These are phyloP conservation scores for Aspergillus sp. DNA, from an alignment of 2,329 filamentous ascomycete species.

Conservation along the genomic window DNA sequence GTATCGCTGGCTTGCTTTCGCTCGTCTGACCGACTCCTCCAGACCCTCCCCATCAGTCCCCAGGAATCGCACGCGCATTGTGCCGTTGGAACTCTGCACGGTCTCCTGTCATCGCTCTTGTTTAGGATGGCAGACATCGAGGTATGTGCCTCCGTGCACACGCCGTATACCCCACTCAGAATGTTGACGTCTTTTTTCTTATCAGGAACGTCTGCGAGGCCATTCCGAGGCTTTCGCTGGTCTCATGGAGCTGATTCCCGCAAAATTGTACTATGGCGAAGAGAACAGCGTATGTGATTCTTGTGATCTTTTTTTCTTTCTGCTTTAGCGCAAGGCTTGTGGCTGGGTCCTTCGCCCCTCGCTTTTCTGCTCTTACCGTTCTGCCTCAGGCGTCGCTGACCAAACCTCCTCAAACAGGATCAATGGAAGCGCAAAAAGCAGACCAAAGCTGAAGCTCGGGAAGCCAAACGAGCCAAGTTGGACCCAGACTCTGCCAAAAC, in stretches of 20 bases:
- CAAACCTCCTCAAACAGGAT: conserved; percentile 55
- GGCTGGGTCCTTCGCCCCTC: neutral
- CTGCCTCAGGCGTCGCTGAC: conserved; percentile 14
- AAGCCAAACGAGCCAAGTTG: conserved; percentile 82
- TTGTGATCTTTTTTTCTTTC: conserved; percentile 12
- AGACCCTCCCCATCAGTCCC: conserved; percentile 7
- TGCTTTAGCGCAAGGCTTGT: conserved; percentile 3
- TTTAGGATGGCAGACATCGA: conserved; percentile 38
- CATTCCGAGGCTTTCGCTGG: conserved; percentile 78
- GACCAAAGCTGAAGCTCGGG: conserved; percentile 80
- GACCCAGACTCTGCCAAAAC: conserved; percentile 88
- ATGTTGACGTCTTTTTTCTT: conserved; percentile 24
- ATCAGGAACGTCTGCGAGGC: conserved; percentile 48
- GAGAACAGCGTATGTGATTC: conserved; percentile 70
- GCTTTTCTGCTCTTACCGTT: conserved; percentile 14
- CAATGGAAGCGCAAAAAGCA: conserved; percentile 97
- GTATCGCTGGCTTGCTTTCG: conserved; percentile 21
- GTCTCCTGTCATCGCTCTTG: conserved; percentile 4
- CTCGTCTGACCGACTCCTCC: conserved; percentile 13
- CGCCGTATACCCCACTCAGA: conserved; percentile 12
- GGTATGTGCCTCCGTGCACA: conserved; percentile 26
- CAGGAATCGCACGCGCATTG: conserved; percentile 9
- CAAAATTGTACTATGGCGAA: conserved; percentile 85
- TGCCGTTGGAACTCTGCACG: neutral
- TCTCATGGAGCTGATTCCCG: conserved; percentile 80